Evolutionary conservation across 352 stramenopile genomes (phyloP), one percentile per base, ranked within the genome.

Genomic region (Pythium utonaiense): DNA sequence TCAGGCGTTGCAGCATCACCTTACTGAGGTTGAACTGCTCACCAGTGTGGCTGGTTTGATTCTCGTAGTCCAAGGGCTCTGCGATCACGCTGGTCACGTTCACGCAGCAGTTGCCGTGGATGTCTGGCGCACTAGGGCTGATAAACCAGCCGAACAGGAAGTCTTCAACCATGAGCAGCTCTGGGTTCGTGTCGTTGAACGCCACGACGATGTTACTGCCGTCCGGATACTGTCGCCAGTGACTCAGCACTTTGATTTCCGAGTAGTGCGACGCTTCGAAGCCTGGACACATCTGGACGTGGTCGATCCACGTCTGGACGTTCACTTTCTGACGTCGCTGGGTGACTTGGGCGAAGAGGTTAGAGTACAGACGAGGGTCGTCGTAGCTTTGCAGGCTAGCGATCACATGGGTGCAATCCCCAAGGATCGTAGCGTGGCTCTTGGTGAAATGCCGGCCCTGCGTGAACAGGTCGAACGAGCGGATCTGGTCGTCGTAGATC

Each of bases 1-100:
- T 73, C 17, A 90, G 69, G 7, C 75, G 67, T 48, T 71, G 53
- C 44, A 86, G 56, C 30, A 90, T 62, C n/a, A 80, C 62, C n/a
- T 69, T 69, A 21, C 80, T 88, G 44, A 84, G 41, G 55, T 86
- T 81, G 47, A 60, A 27, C 1, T 17, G 38, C 38, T 45, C 38
- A 3, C 67, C 59, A 10, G 52, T 44, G 44, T 62, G 44, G 44
- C 53, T 53, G 21, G 49, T 49, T 45, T 67, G 55, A 45, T 64
- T 70, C 19, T 70, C 49, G 30, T 60, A 54, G 36, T 27, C 41
- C 25, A 53, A 40, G 3, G 60, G 64, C 62, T 71, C 60, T 3
- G 52, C 64, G 25, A 71, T 56, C 24, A 71, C 54, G 47, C 64
- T 69, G 17, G 69, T 60, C 14, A 70, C 60, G 41, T 69, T 73